These are phyloP conservation scores for Termitomyces heimii DNA, from an alignment of 768 basidiomycete genomes.

Conservation along the genomic window DNA sequence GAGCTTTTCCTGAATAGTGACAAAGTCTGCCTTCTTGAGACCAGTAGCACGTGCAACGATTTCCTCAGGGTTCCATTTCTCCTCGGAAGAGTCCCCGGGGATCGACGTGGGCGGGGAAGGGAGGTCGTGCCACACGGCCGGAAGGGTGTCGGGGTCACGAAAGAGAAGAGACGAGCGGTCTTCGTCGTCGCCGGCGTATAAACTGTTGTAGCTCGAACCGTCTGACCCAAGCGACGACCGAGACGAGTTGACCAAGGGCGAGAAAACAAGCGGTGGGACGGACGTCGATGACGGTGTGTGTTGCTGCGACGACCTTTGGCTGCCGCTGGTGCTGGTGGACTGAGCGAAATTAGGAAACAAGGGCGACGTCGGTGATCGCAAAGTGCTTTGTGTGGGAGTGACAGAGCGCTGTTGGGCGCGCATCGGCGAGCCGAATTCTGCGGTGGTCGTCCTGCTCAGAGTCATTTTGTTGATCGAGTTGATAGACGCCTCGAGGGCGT, in stretches of 20 bases:
- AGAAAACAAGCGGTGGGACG: conserved; percentile 58
- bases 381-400: conserved; percentile 57
- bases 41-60: conserved; percentile 62
- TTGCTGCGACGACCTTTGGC: conserved; percentile 52
- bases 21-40: conserved; percentile 63
- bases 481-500: conserved; percentile 24
- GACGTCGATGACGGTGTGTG: conserved; percentile 40
- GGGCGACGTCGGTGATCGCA: conserved; percentile 51
- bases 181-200: conserved; percentile 55
- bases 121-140: conserved; percentile 63
- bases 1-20: conserved; percentile 70
- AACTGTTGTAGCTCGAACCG: conserved; percentile 84
- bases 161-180: conserved; percentile 52
- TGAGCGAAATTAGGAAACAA: conserved; percentile 39
- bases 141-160: conserved; percentile 40
- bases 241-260: conserved; percentile 69
- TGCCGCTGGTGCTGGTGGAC: conserved; percentile 26
- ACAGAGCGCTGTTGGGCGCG: conserved; percentile 42
- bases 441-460: conserved; percentile 32
- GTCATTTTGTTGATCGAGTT: conserved; percentile 14
- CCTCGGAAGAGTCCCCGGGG: conserved; percentile 45
- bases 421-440: conserved; percentile 43
- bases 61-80: conserved; percentile 58
- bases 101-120: conserved; percentile 37
- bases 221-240: conserved; percentile 74